Conservation (phyloP, 257 asterid genomes). For the Nicotiana attenuata region DNA sequence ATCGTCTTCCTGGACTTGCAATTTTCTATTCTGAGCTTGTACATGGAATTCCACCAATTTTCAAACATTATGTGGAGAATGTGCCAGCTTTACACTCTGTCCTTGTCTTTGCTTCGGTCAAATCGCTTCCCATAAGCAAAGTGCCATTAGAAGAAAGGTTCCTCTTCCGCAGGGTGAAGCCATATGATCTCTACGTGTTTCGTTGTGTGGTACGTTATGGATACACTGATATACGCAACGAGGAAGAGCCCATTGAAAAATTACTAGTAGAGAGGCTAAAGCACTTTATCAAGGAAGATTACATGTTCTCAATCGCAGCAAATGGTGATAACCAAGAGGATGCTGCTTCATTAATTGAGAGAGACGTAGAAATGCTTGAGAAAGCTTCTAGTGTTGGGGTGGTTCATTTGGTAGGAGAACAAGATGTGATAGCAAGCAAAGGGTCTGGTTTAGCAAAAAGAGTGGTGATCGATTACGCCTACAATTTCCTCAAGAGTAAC, state of each 20-base stretch:
- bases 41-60: slow-evolving; percentile 58
- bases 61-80: slow-evolving; percentile 49
- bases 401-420: slow-evolving; percentile 61
- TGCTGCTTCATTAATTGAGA: slow-evolving; percentile 1
- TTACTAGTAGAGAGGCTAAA: slow-evolving; percentile 36
- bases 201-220: slow-evolving; percentile 63
- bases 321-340: background rate
- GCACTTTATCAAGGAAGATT: slow-evolving; percentile 28
- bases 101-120: slow-evolving; percentile 47
- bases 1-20: slow-evolving; percentile 49
- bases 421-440: slow-evolving; percentile 43
- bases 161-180: slow-evolving; percentile 43
- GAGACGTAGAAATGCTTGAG: slow-evolving; percentile 30
- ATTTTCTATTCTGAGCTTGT: slow-evolving; percentile 59
- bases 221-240: slow-evolving; percentile 34
- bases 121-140: slow-evolving; percentile 45
- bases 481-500: slow-evolving; percentile 45
- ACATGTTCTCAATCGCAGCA: background rate
- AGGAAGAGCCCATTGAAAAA: slow-evolving; percentile 35
- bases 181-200: slow-evolving; percentile 31
- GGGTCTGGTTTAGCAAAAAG: slow-evolving; percentile 34
- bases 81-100: slow-evolving; percentile 48
- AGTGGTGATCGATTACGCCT: slow-evolving; percentile 43
- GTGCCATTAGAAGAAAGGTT: slow-evolving; percentile 51
- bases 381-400: slow-evolving; percentile 32